Conservation (phyloP, 805 yeast species). For the Hanseniaspora taiwanica region DNA sequence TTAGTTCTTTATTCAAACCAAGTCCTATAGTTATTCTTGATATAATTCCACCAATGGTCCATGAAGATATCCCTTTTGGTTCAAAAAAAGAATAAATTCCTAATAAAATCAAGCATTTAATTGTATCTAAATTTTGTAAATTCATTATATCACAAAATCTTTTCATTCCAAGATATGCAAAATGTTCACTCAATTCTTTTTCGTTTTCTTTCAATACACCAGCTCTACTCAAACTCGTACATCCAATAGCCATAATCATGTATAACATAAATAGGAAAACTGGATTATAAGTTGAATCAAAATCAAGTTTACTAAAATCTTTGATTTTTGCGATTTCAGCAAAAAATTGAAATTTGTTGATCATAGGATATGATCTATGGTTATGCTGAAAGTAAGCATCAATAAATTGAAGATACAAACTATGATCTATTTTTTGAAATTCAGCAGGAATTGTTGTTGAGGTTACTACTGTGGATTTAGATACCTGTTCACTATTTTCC, state of each 20-base stretch:
- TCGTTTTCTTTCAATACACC: constrained; percentile 25
- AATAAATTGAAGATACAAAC: constrained; percentile 25
- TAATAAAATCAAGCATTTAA: constrained; percentile 30
- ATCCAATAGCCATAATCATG: constrained; percentile 43
- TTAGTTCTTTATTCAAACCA: constrained; percentile 31
- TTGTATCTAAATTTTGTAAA: constrained; percentile 28
- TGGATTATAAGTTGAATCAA: constrained; percentile 17
- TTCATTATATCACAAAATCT: constrained; percentile 27
- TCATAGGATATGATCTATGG: constrained; percentile 31
- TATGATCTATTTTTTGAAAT: constrained; percentile 20
- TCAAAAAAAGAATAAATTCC: constrained; percentile 41
- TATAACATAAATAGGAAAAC: constrained; percentile 32
- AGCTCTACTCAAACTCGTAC: constrained; percentile 34
- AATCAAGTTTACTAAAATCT: constrained; percentile 12
- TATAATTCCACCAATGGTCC: constrained; percentile 39
- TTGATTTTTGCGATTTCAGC: constrained; percentile 20
- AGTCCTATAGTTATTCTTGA: constrained; percentile 32
- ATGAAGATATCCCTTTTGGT: constrained; percentile 34
- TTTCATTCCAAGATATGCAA: constrained; percentile 30
- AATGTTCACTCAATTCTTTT: constrained; percentile 27
- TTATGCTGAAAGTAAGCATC: constrained; percentile 34
- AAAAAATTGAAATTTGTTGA: constrained; percentile 27
- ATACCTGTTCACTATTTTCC: too few species aligned
- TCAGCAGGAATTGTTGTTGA: too few species aligned
- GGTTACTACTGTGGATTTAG: too few species aligned